These are phyloP conservation scores for Tillandsia fasciculata DNA, from an alignment of 176 grass and related monocot genomes.

Conservation along the genomic window DNA sequence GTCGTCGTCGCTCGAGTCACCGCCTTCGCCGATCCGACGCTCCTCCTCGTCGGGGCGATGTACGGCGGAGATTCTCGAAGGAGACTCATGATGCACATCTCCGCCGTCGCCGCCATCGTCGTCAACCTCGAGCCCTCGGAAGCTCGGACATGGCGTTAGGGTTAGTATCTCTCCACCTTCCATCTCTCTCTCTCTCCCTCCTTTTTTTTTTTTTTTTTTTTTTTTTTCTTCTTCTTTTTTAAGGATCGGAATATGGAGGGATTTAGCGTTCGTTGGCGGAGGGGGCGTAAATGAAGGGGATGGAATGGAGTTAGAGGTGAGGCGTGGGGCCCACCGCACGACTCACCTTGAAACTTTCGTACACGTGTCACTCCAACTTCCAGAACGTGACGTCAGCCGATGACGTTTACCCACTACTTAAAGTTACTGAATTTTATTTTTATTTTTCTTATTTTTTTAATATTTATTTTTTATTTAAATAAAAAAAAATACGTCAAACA, in stretches of 20 bases:
- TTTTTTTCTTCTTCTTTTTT: not conserved
- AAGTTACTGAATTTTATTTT: not conserved
- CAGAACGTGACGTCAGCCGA: not conserved
- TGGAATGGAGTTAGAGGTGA: not conserved
- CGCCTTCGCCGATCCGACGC: not conserved
- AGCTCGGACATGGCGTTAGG: not conserved
- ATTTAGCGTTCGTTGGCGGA: not conserved
- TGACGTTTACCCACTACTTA: not conserved
- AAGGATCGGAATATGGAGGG: not conserved
- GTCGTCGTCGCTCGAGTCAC: slow-evolving; percentile 10
- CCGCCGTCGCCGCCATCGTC: slow-evolving; percentile 4
- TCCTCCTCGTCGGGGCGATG: slow-evolving; percentile 3
- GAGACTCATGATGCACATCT: slow-evolving; percentile 11
- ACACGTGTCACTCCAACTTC: not conserved
- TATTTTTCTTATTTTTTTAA: not conserved
- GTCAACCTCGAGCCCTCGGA: slow-evolving; percentile 1
- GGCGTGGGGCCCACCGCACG: not conserved
- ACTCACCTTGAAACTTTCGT: not conserved
- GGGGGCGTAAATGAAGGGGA: slow-evolving; percentile 28
- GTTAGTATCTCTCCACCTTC: not conserved
- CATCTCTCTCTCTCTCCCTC: slow-evolving; percentile 2
- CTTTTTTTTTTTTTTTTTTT: not conserved
- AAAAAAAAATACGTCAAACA: too few relatives aligned
- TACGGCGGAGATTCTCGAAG: slow-evolving; percentile 19
- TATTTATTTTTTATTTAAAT: too few relatives aligned